Evolutionary conservation across 2,329 filamentous ascomycete species (phyloP).

Genomic region (Phyllosticta ampelicida): DNA sequence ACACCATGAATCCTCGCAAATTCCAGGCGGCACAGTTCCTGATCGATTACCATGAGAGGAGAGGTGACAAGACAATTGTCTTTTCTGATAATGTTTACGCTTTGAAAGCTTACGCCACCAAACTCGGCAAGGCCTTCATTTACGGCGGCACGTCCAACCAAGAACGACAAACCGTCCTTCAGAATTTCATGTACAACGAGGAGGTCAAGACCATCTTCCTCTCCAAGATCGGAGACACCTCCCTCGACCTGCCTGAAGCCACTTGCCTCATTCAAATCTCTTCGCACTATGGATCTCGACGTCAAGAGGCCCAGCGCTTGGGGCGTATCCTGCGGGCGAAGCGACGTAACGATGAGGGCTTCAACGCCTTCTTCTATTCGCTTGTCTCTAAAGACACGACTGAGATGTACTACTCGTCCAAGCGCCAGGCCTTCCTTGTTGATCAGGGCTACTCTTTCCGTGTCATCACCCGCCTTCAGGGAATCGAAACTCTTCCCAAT

Average conservation of each 20-base stretch:
- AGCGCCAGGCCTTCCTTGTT: constrained; percentile 91
- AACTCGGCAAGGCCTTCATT: constrained; percentile 79
- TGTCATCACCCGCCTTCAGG: constrained; percentile 90
- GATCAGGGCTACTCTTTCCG: constrained; percentile 99
- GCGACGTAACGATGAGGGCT: constrained; percentile 90
- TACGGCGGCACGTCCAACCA: constrained; percentile 78
- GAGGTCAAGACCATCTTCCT: constrained; percentile 86
- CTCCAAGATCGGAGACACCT: constrained; percentile 96
- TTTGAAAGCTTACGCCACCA: constrained; percentile 71
- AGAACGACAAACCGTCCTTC: constrained; percentile 76
- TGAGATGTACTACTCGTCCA: constrained; percentile 96
- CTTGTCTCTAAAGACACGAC: constrained; percentile 94
- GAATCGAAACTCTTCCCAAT: constrained; percentile 72
- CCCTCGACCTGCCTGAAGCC: constrained; percentile 91
- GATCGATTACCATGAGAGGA: constrained; percentile 93
- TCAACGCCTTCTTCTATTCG: constrained; percentile 98
- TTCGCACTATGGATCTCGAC: constrained; percentile 90
- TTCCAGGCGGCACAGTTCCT: constrained; percentile 96
- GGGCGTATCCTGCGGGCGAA: constrained; percentile 92
- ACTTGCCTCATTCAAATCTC: constrained; percentile 97
- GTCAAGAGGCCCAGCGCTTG: constrained; percentile 89
- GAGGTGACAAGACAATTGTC: constrained; percentile 96
- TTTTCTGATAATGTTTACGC: constrained; percentile 98
- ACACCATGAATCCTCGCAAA: constrained; percentile 96
- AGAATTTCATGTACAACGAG: constrained; percentile 92